These are phyloP conservation scores for Didymella exigua DNA, from an alignment of 2,329 filamentous ascomycete genomes.

Conservation along the genomic window DNA sequence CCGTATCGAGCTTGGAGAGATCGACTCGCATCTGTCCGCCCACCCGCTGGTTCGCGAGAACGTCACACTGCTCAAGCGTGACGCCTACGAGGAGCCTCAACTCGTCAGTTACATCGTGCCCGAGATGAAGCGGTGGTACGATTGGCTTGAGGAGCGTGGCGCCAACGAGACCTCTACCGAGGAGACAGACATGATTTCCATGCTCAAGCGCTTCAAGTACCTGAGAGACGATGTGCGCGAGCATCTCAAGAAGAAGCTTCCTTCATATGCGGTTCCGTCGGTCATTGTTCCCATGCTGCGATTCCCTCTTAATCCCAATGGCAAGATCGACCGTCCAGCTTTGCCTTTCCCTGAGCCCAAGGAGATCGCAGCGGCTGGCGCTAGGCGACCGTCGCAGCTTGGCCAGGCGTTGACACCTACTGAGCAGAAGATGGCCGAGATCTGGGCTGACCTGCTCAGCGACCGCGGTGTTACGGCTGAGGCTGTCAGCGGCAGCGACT, in stretches of 20 bases:
- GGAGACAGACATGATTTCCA: conserved; percentile 59
- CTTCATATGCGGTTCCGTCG: conserved; percentile 76
- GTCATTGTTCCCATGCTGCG: conserved; percentile 74
- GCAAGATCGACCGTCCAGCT: conserved; percentile 79
- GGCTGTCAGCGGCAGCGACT: conserved; percentile 66
- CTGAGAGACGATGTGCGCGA: conserved; percentile 67
- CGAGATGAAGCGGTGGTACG: conserved; percentile 73
- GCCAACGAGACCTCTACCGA: conserved; percentile 48
- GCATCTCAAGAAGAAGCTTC: conserved; percentile 72
- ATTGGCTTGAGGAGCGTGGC: conserved; percentile 63
- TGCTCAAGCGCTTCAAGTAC: conserved; percentile 66
- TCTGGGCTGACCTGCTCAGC: conserved; percentile 74
- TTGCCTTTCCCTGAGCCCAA: conserved; percentile 81
- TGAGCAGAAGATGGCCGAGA: conserved; percentile 69
- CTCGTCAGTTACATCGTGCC: conserved; percentile 92
- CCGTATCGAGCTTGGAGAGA: conserved; percentile 91
- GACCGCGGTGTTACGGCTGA: conserved; percentile 66
- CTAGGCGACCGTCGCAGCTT: conserved; percentile 52
- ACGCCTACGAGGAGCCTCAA: conserved; percentile 82
- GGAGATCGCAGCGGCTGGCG: conserved; percentile 64
- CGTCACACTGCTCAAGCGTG: conserved; percentile 81
- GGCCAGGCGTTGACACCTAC: conserved; percentile 60
- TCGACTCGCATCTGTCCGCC: conserved; percentile 80
- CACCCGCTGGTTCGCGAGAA: conserved; percentile 80
- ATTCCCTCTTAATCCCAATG: conserved; percentile 67